Evolutionary conservation across 768 basidiomycete genomes (phyloP), one percentile per base, ranked within the genome.

Genomic region (Fomitopsis pulvina): DNA sequence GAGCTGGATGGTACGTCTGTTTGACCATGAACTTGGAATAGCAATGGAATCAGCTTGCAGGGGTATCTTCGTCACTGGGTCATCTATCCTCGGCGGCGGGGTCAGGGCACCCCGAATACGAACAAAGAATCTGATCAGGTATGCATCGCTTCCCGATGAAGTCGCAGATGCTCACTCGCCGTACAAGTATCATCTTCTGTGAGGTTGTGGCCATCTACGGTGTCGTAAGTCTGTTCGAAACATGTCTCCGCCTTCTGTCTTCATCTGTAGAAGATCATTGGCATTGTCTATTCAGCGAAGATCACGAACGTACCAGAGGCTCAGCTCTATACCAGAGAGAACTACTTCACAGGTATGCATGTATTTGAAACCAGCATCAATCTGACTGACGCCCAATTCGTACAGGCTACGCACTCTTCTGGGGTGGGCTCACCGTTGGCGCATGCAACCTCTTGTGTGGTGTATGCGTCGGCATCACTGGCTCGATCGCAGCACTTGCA

Each of bases 161-260:
- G 20, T n/a, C 12, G 18, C 4, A 37, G 5, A 20, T 8, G n/a
- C 37, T 7, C 14, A n/a, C 53, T 55, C n/a, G 50, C 32, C 28
- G 1, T 9, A 21, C 0, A 61, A 97, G 95, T 58, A 92, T 98
- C 73, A 97, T 99, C 62, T 97, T 98, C 76, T 97, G 95, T 68
- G 95, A 98, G 73, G 96, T 97, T 62, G 94, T 99, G 25, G 96
- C 95, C 51, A 98, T 99, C 63, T 98, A 98, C 71, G 96, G 89
- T 50, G 90, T 92, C 46, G 91, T 93, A 68, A 52, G 87, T 76
- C 16, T 48, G 10, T 14, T 26, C 5, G 10, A 11, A 21, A 28
- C 18, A 5, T 18, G 9, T 38, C 18, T 42, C 16, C 24, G 41
- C 37, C 46, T 11, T 4, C 49, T 52, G 32, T 43, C 50, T 27